Conservation (phyloP, 2,329 filamentous ascomycete genomes). For the Westerdykella aurantiaca region DNA sequence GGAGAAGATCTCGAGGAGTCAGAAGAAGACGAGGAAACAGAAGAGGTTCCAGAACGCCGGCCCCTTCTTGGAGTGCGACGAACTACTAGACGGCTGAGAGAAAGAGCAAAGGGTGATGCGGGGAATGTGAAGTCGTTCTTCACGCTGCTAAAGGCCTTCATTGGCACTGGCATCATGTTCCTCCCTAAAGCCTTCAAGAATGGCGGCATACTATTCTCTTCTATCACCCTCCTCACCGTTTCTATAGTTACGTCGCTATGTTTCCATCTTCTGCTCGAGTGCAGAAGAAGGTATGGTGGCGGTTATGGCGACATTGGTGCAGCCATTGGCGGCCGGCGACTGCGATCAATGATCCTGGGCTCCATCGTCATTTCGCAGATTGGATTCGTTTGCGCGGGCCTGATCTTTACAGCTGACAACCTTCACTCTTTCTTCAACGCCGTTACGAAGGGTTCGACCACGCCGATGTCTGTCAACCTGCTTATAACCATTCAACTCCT, state of each 20-base stretch:
- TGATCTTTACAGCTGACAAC: conserved; percentile 75
- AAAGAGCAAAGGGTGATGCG: conserved; percentile 53
- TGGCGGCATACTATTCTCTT: conserved; percentile 70
- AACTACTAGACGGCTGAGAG: conserved; percentile 43
- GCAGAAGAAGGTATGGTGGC: conserved; percentile 58
- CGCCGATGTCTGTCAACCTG: conserved; percentile 50
- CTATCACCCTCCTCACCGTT: conserved; percentile 59
- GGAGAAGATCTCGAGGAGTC: conserved; percentile 61
- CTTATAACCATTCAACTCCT: conserved; percentile 63
- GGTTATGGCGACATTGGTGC: conserved; percentile 71
- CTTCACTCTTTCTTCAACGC: conserved; percentile 61
- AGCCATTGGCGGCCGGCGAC: conserved; percentile 56
- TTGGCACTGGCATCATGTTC: conserved; percentile 78
- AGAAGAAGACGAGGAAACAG: conserved; percentile 49
- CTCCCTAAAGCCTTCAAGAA: conserved; percentile 74
- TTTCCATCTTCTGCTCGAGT: conserved; percentile 66
- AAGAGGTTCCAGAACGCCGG: conserved; percentile 51
- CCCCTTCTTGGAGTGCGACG: conserved; percentile 56
- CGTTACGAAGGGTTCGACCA: conserved; percentile 45
- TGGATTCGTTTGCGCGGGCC: conserved; percentile 70
- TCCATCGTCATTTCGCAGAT: conserved; percentile 71
- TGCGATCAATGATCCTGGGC: conserved; percentile 60
- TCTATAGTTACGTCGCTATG: conserved; percentile 63
- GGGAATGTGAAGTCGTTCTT: conserved; percentile 70
- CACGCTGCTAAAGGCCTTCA: conserved; percentile 70